A percentile compares a stretch with the other conserved stretches of the same genome.
phyloP scores from a whole-genome alignment of 805 yeast genomes.

The Cyberlindnera veronae region DNA sequence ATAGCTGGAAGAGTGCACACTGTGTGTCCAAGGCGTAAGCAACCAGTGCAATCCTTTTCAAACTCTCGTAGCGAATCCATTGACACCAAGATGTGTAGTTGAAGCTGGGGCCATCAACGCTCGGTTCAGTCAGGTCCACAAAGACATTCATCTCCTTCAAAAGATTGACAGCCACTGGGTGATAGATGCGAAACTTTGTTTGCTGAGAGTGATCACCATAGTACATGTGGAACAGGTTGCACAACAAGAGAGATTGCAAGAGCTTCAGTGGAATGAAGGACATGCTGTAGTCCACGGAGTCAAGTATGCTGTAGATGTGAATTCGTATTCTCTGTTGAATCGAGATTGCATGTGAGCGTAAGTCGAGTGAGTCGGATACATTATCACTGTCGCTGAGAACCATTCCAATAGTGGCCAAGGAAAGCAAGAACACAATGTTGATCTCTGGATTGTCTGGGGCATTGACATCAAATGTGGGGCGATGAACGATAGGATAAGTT shows the following conservation, averaged over 20 bases:
- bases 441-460: conserved; percentile 2
- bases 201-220: conserved; percentile 23
- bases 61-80: conserved; percentile 44
- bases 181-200: conserved; percentile 19
- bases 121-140: conserved; percentile 14
- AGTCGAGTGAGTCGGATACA: too few species aligned
- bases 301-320: conserved; percentile 11
- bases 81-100: conserved; percentile 34
- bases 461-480: conserved; percentile 29
- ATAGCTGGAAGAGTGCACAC: conserved; percentile 32
- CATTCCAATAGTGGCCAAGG: conserved; percentile 24
- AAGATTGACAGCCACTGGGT: conserved; percentile 23
- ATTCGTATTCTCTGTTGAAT: conserved; percentile 22
- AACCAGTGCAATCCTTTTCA: conserved; percentile 40
- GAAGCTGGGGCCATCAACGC: conserved; percentile 3
- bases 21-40: conserved; percentile 41
- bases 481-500: conserved; percentile 39
- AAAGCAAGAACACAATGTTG: conserved; percentile 16
- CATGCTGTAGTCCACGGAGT: conserved; percentile 10
- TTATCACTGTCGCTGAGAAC: too few species aligned
- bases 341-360: too few species aligned
- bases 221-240: conserved; percentile 22
- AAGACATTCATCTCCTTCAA: conserved; percentile 19
- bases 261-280: conserved; percentile 18
- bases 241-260: conserved; percentile 25